Base-by-base conservation (phyloP, 2,329 filamentous ascomycete species). In the Aureobasidium sp. region DNA sequence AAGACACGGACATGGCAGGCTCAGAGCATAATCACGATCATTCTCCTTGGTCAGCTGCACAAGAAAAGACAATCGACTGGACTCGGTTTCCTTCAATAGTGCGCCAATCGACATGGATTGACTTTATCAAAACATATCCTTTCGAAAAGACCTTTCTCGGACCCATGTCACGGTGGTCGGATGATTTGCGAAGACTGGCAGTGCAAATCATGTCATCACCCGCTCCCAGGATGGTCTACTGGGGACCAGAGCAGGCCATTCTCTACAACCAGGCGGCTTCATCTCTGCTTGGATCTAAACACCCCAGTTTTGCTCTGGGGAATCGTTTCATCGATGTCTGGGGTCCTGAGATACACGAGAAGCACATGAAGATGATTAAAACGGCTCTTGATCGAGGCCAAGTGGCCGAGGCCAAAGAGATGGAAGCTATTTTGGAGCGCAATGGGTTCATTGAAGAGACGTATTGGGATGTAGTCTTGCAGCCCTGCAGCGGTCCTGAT, bases 211-310 rank as follows among this genome's bases (percentile, higher is more conserved):
- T 69, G 69, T 62, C 63, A 15, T 70, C 71, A 52, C 70, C 70
- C 3, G 62, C 68, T 26, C 70, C 71, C 5, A 65, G 70, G 15
- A 64, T 71, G 42, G 32, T 73, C 1, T 64, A 72, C 20, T 67
- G 63, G 70, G 71, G 73, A 8, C 50, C 67, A 2, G 68, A 72
- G 0, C 66, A 70, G n/a, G 68, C 65, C 36, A 73, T 75, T 67
- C 56, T 75, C 9, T 74, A 74, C 65, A 75, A 75, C 32, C 70
- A 74, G 42, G 64, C 68, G 0, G 74, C 73, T 26, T 66, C 73
- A 13, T 64, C 71, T 44, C 56, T 75, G 5, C 65, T 75, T 9
- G 70, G 70, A 4, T 46, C 58, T 0, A 66, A 72, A 20, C 72
- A 75, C 27, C 65, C 62, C 5, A 55, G 9, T 12, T 52, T 61